These are phyloP conservation scores for Linnemannia exigua DNA, from an alignment of 192 early-diverging fungal genomes.

Conservation along the genomic window DNA sequence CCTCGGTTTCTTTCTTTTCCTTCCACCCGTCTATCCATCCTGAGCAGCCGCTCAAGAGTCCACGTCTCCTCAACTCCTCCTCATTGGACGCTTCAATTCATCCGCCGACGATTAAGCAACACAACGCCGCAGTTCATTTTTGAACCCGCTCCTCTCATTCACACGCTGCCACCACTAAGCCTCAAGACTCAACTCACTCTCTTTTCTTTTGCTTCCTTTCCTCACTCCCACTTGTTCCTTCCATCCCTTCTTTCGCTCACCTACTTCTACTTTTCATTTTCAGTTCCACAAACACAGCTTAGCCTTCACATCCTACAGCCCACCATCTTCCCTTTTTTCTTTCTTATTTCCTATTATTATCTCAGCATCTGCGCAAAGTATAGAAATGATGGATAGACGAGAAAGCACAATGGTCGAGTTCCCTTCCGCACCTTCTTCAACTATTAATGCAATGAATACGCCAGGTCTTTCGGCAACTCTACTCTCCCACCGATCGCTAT, in stretches of 20 bases:
- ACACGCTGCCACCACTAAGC: background rate
- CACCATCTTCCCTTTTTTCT: background rate
- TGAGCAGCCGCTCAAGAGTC: background rate
- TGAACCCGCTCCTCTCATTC: background rate
- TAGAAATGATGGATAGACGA: background rate
- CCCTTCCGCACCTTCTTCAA: background rate
- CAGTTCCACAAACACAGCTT: background rate
- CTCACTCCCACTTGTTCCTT: no score
- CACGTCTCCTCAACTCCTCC: background rate
- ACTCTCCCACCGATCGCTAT: conserved; percentile 23
- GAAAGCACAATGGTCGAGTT: conserved; percentile 2
- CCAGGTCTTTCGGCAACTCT: conserved; percentile 13
- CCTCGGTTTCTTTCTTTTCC: background rate
- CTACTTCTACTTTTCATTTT: background rate
- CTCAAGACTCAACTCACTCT: background rate
- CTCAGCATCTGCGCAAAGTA: background rate
- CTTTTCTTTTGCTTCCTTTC: background rate
- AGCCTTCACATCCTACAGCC: background rate
- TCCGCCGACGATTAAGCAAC: background rate
- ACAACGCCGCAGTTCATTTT: conserved; percentile 2
- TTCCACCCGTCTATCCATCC: background rate
- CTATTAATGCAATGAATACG: background rate
- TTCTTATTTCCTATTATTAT: background rate
- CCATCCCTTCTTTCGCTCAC: background rate
- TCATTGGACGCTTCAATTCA: background rate